phyloP scores from a whole-genome alignment of 257 asterid species.

The Rauvolfia tetraphylla region DNA sequence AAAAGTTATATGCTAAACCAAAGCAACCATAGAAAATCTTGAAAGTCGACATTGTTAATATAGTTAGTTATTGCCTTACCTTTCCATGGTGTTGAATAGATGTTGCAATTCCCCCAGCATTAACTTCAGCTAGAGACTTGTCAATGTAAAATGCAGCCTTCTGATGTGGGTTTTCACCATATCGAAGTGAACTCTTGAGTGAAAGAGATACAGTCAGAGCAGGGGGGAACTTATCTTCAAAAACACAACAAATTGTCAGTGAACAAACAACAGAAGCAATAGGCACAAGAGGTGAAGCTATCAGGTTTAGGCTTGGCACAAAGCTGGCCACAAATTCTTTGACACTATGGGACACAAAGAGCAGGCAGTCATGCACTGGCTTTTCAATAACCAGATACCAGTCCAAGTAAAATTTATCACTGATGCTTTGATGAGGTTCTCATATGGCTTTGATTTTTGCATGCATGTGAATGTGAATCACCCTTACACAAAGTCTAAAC shows the following conservation, averaged over 20 bases:
- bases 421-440: neutral
- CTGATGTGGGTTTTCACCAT: conserved; percentile 99
- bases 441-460: neutral
- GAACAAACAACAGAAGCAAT: neutral
- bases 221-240: conserved; percentile 77
- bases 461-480: neutral
- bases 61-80: conserved; percentile 33
- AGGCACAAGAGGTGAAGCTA: neutral
- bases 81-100: conserved; percentile 93
- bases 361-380: neutral
- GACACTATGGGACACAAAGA: neutral
- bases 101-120: conserved; percentile 93
- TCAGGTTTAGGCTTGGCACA: neutral
- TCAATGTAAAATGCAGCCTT: conserved; percentile 91
- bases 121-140: conserved; percentile 89
- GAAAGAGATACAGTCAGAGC: conserved; percentile 68
- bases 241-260: conserved; percentile 5
- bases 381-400: neutral
- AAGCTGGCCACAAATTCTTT: neutral
- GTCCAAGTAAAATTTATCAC: too few relatives aligned
- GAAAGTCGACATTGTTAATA: neutral
- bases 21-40: neutral
- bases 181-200: conserved; percentile 76
- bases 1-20: neutral
- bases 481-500: neutral